A percentile compares a stretch with the other conserved stretches of the same genome.
phyloP scores from a whole-genome alignment of 805 yeast species.

The Metschnikowia amazonensis region DNA sequence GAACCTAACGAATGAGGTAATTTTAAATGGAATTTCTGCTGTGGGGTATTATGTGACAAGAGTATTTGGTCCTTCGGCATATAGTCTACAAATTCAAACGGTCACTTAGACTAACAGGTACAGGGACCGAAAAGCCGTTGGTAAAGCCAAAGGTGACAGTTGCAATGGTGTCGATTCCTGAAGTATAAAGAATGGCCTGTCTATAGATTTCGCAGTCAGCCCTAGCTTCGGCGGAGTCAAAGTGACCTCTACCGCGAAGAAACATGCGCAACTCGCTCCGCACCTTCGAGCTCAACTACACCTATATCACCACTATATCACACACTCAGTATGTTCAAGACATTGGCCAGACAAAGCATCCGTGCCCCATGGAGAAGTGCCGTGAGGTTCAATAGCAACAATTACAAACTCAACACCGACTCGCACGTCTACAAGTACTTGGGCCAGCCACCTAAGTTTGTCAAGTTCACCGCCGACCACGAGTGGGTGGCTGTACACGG shows the following conservation, averaged over 20 bases:
- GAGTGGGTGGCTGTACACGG: conserved; percentile 90
- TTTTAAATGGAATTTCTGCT: no score
- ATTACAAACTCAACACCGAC: conserved; percentile 35
- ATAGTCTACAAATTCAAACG: no score
- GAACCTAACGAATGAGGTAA: no score
- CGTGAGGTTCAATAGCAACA: conserved; percentile 27
- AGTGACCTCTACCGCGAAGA: conserved; percentile 2
- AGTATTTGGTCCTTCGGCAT: no score
- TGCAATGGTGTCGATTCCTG: no score
- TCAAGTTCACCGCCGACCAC: conserved; percentile 82
- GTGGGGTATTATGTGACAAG: no score
- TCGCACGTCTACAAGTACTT: conserved; percentile 39
- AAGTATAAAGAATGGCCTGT: no score
- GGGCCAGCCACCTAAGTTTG: conserved; percentile 41
- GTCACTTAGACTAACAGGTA: no score
- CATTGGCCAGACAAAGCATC: conserved; percentile 16
- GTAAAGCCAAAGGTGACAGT: no score
- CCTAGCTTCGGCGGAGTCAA: conserved; percentile 1
- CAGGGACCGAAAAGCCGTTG: no score
- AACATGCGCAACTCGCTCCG: not conserved
- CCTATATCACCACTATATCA: not conserved
- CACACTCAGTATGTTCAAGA: conserved; percentile 14
- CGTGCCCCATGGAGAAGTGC: conserved; percentile 15
- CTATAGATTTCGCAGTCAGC: conserved; percentile 2
- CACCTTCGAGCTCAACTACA: not conserved